Base-by-base conservation (phyloP, 2,329 filamentous ascomycete species). In the Colletotrichum sidae region DNA sequence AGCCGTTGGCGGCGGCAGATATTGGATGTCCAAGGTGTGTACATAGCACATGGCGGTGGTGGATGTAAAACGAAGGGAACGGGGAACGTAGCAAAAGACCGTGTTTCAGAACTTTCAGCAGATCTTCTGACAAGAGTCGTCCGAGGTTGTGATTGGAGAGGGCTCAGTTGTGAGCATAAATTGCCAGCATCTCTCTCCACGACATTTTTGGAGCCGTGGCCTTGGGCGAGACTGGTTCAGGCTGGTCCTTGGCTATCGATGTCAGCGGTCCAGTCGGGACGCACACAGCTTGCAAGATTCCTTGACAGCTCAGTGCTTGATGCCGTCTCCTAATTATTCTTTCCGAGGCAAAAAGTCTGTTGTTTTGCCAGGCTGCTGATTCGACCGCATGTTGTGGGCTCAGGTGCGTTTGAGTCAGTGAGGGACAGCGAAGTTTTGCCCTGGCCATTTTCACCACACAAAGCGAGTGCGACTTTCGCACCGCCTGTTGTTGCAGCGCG, bases 111-210 rank as follows among this genome's bases (percentile, higher is more conserved):
- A 59, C 60, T 47, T 45, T 59, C 52, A 60, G 64, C 49, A 55
- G 54, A 60, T 65, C 54, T 55, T 67, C 64, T 65, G 60, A 60
- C 64, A 67, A 67, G 64, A 65, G 60, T 41, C 54, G 42, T 65
- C 60, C 60, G 60, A 65, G 54, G 33, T 51, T 50, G 49, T 67
- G 50, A 67, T 67, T 67, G 64, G 64, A 57, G 38, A 38, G 47
- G 41, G 33, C 12, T 10, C 37, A 25, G 50, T 45, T 37, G 60
- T 50, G 54, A 55, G 60, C 64, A 65, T 67, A 65, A 67, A 67
- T 46, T 52, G 51, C 63, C 42, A 65, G 63, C 52, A 62, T 62
- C 41, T 25, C 4, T 25, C 25, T 67, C 50, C 60, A 45, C 58
- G 49, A 51, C 60, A 51, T 45, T 45, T 67, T 65, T 54, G 41